Evolutionary conservation across 2,329 filamentous ascomycete genomes (phyloP), one percentile per base, ranked within the genome.

Genomic region (Penicillium sp.): DNA sequence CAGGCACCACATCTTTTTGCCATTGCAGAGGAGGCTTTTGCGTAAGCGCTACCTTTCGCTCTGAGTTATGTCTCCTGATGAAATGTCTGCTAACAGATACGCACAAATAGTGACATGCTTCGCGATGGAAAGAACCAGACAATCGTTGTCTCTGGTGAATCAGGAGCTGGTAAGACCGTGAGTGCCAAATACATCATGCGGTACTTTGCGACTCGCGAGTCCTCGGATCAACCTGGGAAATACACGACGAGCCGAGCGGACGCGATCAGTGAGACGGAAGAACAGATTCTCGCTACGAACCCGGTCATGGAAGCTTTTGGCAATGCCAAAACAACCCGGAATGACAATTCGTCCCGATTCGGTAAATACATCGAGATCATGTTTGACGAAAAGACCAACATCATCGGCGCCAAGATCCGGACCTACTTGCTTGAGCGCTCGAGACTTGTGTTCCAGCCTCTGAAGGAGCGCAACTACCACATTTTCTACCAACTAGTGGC

Each of bases 181-280:
- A 97, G 93, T 75, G 94, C 94, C 65, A 99, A 99, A 79, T 97
- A 99, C 76, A 97, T 99, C 72, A 99, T 99, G 94, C 86, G 94
- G 67, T 99, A 99, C 79, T 99, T 99, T 75, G 94, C 94, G 58
- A 99, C 94, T 41, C 86, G 94, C 83, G 94, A 96, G 75, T 88
- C 92, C 7, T 91, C 94, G 51, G 90, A 95, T 66, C 89, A 92
- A 70, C 87, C 90, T 15, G 87, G 88, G 45, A 87, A 85, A 59
- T 86, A 89, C 65, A 81, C 81, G 49, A 94, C 90, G 74, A 89
- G 90, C 56, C 79, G 85, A 65, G 77, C 77, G 36, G 85, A 86
- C 66, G 88, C 89, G 53, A 97, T 97, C 87, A 97, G 92, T 72
- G 90, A 96, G 79, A 99, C 94, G 1, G 94, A 99, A 76, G 93